Evolutionary conservation across 345 rosid species (phyloP), one percentile per base, ranked within the genome.

Genomic region (Carallia brachiata): DNA sequence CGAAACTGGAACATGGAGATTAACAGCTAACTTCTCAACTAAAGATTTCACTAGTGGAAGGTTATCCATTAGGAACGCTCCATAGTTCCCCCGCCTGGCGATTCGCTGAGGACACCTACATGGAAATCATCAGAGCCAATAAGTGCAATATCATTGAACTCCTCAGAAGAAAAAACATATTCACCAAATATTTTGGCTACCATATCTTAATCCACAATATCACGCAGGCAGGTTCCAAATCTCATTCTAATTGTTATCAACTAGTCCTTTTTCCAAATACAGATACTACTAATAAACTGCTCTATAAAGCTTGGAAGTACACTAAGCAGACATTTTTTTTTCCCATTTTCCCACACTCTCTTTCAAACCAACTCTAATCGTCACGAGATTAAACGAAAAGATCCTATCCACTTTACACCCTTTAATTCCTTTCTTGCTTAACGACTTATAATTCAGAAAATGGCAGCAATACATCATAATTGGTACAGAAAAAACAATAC

Each of bases 11-110:
- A 89, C 92, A 62, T 61, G 40, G 61, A 91, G 89, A 62, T 85
- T 95, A 70, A 32, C 69, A 74, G 77, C 85, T 69, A 95, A 73
- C 70, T 92, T 95, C 65, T 89, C 93, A 32, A 95, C 97, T 17
- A 95, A 78, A 27, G 96, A 85, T 75, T 90, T 87, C 66, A 92
- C 90, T 4, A 95, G 82, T 37, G 94, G 96, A 72, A 95, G 96
- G 65, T 95, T 86, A 79, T 95, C 98, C 99, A 95, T 95, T 68
- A 95, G 53, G 75, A 95, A 95, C 19, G 98, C 99, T 67, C 99
- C 99, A 47, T 95, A 95, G 62, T 92, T 65, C 27, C 99, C 98
- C 55, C 97, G 81, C 77, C 77, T 82, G 2, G 99, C 99, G 63
- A 95, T 88, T 47, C 96, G 97, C 73, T 93, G 97, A 61, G 98